Evolutionary conservation across 2,329 filamentous ascomycete genomes (phyloP).

Genomic region (Phoma sp.): DNA sequence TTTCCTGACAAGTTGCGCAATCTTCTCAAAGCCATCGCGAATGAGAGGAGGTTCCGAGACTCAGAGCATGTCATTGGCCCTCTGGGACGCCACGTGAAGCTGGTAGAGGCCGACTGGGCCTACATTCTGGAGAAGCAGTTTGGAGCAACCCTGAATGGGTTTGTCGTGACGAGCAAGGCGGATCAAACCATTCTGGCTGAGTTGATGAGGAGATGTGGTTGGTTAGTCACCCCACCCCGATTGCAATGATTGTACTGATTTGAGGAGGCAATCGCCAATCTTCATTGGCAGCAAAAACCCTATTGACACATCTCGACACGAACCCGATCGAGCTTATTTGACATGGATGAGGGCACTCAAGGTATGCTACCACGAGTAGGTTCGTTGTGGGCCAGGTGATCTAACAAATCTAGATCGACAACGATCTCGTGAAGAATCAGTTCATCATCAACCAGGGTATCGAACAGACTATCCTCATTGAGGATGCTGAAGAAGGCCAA

Average conservation of each 20-base stretch:
- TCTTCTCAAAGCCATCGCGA: constrained; percentile 71
- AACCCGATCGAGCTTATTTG: constrained; percentile 74
- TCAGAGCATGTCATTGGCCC: constrained; percentile 75
- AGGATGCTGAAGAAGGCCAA: constrained; percentile 69
- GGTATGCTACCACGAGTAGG: constrained; percentile 41
- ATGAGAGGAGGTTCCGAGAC: constrained; percentile 70
- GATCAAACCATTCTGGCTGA: constrained; percentile 73
- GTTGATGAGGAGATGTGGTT: constrained; percentile 68
- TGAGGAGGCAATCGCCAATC: constrained; percentile 58
- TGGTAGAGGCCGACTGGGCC: constrained; percentile 83
- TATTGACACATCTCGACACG: constrained; percentile 68
- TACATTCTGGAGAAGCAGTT: constrained; percentile 79
- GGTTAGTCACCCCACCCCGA: constrained; percentile 42
- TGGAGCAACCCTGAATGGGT: constrained; percentile 72
- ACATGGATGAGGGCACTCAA: constrained; percentile 81
- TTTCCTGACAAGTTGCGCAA: constrained; percentile 59
- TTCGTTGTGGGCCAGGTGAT: neutral
- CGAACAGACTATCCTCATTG: constrained; percentile 83
- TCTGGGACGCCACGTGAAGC: constrained; percentile 75
- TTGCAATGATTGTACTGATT: neutral
- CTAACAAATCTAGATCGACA: constrained; percentile 23
- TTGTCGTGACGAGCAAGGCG: constrained; percentile 77
- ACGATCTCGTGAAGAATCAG: constrained; percentile 77
- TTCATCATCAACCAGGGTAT: constrained; percentile 82
- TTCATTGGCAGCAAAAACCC: constrained; percentile 65